These are phyloP conservation scores for Colletotrichum caudatum DNA, from an alignment of 2,329 filamentous ascomycete genomes.

Conservation along the genomic window DNA sequence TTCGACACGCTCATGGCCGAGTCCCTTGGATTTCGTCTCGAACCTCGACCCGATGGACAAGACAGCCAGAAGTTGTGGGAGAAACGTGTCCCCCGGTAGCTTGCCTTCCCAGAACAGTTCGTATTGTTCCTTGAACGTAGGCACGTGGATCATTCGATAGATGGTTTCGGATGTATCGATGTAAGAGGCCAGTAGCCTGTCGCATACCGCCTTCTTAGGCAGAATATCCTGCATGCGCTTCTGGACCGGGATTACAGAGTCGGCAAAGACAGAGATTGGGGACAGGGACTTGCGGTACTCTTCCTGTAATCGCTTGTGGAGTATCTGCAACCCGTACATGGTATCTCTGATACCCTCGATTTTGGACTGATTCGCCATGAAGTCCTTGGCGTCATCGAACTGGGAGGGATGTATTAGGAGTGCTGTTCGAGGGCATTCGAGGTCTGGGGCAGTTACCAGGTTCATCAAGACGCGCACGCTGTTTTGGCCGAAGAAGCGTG, in stretches of 20 bases:
- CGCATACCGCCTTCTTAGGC: constrained; percentile 63
- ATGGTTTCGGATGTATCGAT: constrained; percentile 64
- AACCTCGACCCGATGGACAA: constrained; percentile 67
- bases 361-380: constrained; percentile 58
- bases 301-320: constrained; percentile 62
- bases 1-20: constrained; percentile 63
- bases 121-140: constrained; percentile 64
- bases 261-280: constrained; percentile 68
- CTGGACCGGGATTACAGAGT: constrained; percentile 69
- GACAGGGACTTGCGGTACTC: constrained; percentile 60
- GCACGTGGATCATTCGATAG: constrained; percentile 66
- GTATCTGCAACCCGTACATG: constrained; percentile 59
- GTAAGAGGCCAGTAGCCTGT: constrained; percentile 63
- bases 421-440: constrained; percentile 6
- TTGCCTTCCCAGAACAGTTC: constrained; percentile 64
- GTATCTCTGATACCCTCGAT: constrained; percentile 57
- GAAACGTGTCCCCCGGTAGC: constrained; percentile 61
- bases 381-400: constrained; percentile 67
- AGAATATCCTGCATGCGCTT: constrained; percentile 70
- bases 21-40: constrained; percentile 62
- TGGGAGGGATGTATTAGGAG: constrained; percentile 46
- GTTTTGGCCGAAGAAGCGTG: constrained; percentile 66
- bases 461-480: constrained; percentile 66
- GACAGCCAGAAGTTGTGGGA: constrained; percentile 66
- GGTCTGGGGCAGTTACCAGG: constrained; percentile 55